Conservation (phyloP, 176 grass and related monocot genomes). For the Raddia guianensis region DNA sequence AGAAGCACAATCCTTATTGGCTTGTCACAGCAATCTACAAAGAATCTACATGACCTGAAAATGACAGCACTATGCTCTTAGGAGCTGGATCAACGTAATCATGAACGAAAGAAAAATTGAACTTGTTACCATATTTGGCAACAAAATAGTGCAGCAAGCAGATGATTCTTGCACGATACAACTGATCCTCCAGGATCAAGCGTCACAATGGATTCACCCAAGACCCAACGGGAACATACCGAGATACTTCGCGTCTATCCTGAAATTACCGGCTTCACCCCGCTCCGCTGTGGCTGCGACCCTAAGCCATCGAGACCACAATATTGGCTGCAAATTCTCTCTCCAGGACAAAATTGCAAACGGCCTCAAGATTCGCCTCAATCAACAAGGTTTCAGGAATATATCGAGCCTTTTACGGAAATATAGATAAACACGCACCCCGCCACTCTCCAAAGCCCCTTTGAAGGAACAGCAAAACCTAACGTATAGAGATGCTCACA, state of each 20-base stretch:
- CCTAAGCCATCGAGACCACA: background rate
- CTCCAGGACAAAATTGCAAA: constrained; percentile 10
- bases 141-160: background rate
- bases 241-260: background rate
- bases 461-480: constrained; percentile 45
- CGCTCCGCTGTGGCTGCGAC: background rate
- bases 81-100: constrained; percentile 9
- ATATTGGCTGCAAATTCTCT: constrained; percentile 32
- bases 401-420: constrained; percentile 33
- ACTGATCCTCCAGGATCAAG: constrained; percentile 5
- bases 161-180: background rate
- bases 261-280: background rate
- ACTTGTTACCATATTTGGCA: background rate
- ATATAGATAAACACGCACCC: constrained; percentile 33
- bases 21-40: background rate
- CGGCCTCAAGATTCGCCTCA: constrained; percentile 12
- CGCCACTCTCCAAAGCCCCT: constrained; percentile 40
- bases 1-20: background rate
- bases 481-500: constrained; percentile 39
- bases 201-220: background rate
- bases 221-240: background rate
- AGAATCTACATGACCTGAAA: constrained; percentile 11
- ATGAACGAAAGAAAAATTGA: background rate
- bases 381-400: constrained; percentile 30
- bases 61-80: background rate